Evolutionary conservation across 2,329 filamentous ascomycete genomes (phyloP).

Genomic region (Sphaerulina musiva): DNA sequence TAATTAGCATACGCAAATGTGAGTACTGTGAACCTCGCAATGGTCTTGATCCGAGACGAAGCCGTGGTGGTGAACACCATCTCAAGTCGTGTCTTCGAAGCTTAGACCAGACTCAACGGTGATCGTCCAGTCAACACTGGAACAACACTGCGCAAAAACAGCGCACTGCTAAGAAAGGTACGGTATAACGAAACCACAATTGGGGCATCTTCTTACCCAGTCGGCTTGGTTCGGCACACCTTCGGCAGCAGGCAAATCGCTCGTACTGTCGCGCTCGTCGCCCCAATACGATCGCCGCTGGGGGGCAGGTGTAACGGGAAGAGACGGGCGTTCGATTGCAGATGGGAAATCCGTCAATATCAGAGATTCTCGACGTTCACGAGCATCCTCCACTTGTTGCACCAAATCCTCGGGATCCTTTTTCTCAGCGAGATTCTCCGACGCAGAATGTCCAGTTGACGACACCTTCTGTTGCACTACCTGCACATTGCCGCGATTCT

Average conservation of each 20-base stretch:
- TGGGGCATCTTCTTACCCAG: slow-evolving; percentile 70
- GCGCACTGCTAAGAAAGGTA: slow-evolving; percentile 2
- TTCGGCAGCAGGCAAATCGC: slow-evolving; percentile 64
- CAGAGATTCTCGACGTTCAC: slow-evolving; percentile 49
- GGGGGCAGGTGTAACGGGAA: slow-evolving; percentile 85
- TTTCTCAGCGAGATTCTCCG: slow-evolving; percentile 22
- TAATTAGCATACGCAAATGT: slow-evolving; percentile 18
- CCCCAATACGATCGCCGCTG: slow-evolving; percentile 66
- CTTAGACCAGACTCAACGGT: background rate
- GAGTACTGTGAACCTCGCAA: background rate
- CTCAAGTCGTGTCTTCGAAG: background rate
- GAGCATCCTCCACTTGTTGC: slow-evolving; percentile 25
- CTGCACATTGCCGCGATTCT: slow-evolving; percentile 44
- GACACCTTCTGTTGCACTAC: slow-evolving; percentile 19
- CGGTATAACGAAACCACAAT: slow-evolving; percentile 30
- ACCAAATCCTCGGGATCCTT: slow-evolving; percentile 24
- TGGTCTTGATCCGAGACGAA: background rate
- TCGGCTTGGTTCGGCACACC: slow-evolving; percentile 82
- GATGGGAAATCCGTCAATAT: slow-evolving; percentile 83
- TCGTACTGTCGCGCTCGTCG: slow-evolving; percentile 49
- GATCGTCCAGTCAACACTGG: slow-evolving; percentile 4
- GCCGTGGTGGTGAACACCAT: background rate
- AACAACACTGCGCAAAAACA: slow-evolving; percentile 8
- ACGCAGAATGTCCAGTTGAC: slow-evolving; percentile 5
- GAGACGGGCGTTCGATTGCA: slow-evolving; percentile 72